Base-by-base conservation (phyloP, 441 rosid species). In the Erodium chrysanthum region DNA sequence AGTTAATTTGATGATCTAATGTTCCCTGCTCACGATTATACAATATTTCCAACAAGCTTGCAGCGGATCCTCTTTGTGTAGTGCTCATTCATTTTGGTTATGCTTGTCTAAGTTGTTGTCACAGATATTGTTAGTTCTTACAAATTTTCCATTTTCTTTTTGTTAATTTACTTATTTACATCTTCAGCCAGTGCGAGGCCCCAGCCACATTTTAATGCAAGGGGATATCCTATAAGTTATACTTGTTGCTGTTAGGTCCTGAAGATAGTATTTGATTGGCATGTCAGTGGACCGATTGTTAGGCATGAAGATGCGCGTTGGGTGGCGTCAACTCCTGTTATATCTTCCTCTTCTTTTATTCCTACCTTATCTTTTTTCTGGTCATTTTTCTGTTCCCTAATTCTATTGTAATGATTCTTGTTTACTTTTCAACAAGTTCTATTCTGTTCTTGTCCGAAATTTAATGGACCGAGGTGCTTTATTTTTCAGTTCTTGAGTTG, bases 301-400 rank as follows among this genome's bases (percentile, higher is more conserved):
- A 65, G 80, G 70, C 72, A 81, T 88, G 88, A 84, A 80, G 79
- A 66, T 68, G 15, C 83, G 84, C 68, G 54, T 23, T 22, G 86
- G 95, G 64, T 87, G 98, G 94, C 90, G 86, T 65, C 84, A 86
- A 37, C 73, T 83, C 68, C 80, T 92, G 54, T 52, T 90, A 50
- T 74, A 73, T 8, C 71, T 88, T 66, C 89, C 88, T 59, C 73
- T 92, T 15, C 18, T 88, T 20, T 71, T 90, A 66, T 44, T 92
- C 37, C 72, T 86, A 40, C 84, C 80, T 71, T 88, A 81, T 73
- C 82, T 87, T 42, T 77, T 83, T 18, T 86, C 84, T 31, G 85
- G 93, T 84, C 31, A 54, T 68, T 27, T 20, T 44, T 66, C 56
- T 44, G 33, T 37, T 9, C 18, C 27, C 17, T 62, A 21, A 15